phyloP scores from a whole-genome alignment of 495 filamentous ascomycete species.

The Trichoderma gamsii region DNA sequence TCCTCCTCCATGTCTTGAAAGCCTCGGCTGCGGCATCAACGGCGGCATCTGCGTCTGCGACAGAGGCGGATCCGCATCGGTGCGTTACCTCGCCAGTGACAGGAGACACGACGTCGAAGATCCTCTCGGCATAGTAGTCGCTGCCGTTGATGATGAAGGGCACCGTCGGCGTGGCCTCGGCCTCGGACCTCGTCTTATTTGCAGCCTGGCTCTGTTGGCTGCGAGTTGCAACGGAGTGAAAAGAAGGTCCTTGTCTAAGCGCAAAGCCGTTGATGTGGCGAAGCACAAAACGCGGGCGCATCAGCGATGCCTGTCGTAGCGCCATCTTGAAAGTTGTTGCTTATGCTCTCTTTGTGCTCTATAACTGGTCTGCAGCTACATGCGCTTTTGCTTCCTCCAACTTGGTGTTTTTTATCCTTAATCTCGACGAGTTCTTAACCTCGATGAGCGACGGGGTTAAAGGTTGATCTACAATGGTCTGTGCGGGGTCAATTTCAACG shows the following conservation, averaged over 20 bases:
- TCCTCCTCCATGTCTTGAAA: conserved; percentile 63
- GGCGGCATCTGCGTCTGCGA: conserved; percentile 55
- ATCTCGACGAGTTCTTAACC: no score
- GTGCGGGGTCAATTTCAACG: conserved; percentile 5
- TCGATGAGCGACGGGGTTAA: no score
- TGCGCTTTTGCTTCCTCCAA: no score
- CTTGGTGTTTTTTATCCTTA: no score
- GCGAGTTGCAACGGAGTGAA: no score
- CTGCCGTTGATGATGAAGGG: conserved; percentile 72
- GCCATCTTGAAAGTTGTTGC: no score
- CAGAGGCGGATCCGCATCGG: conserved; percentile 54
- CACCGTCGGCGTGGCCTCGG: conserved; percentile 30
- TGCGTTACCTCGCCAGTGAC: conserved; percentile 55
- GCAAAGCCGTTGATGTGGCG: neutral
- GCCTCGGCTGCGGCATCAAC: conserved; percentile 61
- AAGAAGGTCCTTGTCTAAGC: no score
- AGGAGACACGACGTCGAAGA: conserved; percentile 64
- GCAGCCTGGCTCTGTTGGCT: neutral
- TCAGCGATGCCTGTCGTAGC: neutral
- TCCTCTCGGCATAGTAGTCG: conserved; percentile 52
- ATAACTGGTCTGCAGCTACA: no score
- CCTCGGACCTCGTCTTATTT: neutral
- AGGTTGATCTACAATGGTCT: neutral
- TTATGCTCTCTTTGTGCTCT: no score
- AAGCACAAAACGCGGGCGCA: neutral